Percentiles rank a stretch among this genome's conserved stretches.
These are phyloP conservation scores for Mycena floridula DNA, from an alignment of 768 basidiomycete genomes.

Conservation along the genomic window DNA sequence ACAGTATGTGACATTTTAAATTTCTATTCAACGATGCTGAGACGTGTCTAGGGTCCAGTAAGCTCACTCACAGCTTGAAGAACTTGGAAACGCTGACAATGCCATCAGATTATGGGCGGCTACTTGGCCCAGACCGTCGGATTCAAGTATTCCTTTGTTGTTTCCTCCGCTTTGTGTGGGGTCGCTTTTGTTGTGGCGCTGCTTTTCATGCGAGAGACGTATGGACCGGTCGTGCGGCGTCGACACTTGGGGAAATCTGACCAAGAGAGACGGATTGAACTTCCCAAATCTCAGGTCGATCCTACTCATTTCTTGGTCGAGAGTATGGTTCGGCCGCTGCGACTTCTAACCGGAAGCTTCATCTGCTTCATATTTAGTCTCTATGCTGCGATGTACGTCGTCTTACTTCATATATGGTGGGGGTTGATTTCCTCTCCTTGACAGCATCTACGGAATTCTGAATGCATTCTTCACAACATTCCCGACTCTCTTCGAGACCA, in stretches of 20 bases:
- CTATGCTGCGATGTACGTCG: slow-evolving; percentile 64
- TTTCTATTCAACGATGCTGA: neutral
- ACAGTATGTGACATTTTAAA: slow-evolving; percentile 20
- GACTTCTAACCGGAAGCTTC: slow-evolving; percentile 53
- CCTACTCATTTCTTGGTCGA: slow-evolving; percentile 24
- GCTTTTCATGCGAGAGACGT: slow-evolving; percentile 68
- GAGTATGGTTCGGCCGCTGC: slow-evolving; percentile 55
- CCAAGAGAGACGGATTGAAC: too few species aligned
- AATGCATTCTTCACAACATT: slow-evolving; percentile 73
- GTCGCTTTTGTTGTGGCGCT: slow-evolving; percentile 33
- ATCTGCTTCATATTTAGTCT: slow-evolving; percentile 68
- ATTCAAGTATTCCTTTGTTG: slow-evolving; percentile 53
- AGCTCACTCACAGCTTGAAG: too few species aligned
- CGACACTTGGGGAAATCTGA: slow-evolving; percentile 36
- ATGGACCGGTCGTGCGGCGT: slow-evolving; percentile 58
- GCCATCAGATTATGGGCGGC: slow-evolving; percentile 57
- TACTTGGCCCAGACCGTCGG: slow-evolving; percentile 56
- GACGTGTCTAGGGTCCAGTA: neutral
- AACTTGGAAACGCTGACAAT: too few species aligned
- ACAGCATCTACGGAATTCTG: slow-evolving; percentile 52
- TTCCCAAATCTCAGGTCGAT: slow-evolving; percentile 21
- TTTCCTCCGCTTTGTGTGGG: slow-evolving; percentile 31
- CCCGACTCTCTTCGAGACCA: slow-evolving; percentile 45
- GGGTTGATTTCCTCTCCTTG: neutral
- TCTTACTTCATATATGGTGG: neutral